A percentile compares a stretch with the other conserved stretches of the same genome.
Evolutionary conservation across 345 rosid species (phyloP).

Genomic region (Gossypium ekmanianum): DNA sequence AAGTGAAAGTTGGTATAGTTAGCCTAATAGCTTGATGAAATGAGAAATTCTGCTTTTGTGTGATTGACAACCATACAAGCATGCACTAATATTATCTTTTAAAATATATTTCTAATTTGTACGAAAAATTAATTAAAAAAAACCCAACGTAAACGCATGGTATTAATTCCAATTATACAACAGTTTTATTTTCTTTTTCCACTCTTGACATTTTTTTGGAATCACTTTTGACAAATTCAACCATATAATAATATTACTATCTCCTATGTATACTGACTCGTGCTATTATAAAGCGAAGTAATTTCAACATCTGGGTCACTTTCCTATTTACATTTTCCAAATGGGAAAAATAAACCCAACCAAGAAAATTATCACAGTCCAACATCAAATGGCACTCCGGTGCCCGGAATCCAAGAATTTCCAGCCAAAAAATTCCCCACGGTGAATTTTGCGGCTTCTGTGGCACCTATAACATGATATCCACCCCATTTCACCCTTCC

Average conservation of each 20-base stretch:
- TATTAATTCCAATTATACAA: neutral
- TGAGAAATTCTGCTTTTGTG: no score
- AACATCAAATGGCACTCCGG: conserved; percentile 61
- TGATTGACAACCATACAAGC: neutral
- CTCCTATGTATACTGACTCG: neutral
- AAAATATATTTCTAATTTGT: neutral
- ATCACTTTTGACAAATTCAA: conserved; percentile 3
- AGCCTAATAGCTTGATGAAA: no score
- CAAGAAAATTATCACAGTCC: conserved; percentile 37
- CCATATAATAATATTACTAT: neutral
- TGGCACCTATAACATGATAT: conserved; percentile 36
- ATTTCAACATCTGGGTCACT: neutral
- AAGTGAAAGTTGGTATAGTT: no score
- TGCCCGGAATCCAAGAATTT: conserved; percentile 61
- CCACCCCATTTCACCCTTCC: conserved; percentile 79
- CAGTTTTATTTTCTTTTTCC: neutral
- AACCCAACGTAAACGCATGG: neutral
- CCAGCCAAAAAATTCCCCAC: conserved; percentile 66
- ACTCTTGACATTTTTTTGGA: neutral
- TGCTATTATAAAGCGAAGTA: neutral
- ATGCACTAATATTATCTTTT: neutral
- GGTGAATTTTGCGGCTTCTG: conserved; percentile 63
- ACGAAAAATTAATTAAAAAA: neutral
- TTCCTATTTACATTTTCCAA: conserved; percentile 7
- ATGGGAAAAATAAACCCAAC: neutral